These are phyloP conservation scores for Maudiozyma serrabonitensis DNA, from an alignment of 805 yeast genomes.

Conservation along the genomic window DNA sequence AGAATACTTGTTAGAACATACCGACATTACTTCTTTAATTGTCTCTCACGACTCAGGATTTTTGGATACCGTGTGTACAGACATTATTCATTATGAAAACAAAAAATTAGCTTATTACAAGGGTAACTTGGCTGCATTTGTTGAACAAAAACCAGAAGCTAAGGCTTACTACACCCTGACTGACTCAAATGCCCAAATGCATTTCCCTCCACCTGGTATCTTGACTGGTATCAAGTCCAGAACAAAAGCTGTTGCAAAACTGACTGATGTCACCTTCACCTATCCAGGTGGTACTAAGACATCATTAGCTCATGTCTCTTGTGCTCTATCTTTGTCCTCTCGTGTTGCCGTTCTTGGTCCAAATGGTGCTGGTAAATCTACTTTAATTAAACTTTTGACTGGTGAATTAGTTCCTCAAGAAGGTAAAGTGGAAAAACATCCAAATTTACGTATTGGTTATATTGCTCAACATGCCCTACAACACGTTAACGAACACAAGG, in stretches of 20 bases:
- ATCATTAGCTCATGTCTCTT: conserved; percentile 66
- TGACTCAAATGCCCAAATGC: conserved; percentile 90
- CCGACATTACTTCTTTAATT: conserved; percentile 84
- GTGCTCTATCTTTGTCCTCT: conserved; percentile 90
- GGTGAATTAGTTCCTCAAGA: conserved; percentile 80
- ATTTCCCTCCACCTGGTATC: conserved; percentile 97
- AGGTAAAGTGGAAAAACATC: conserved; percentile 95
- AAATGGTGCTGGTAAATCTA: conserved; percentile 98
- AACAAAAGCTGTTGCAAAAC: conserved; percentile 86
- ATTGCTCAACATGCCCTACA: conserved; percentile 98
- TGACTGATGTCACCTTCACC: conserved; percentile 74
- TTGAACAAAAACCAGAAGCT: conserved; percentile 88
- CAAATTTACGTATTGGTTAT: conserved; percentile 94
- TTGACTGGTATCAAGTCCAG: conserved; percentile 93
- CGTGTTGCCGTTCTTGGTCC: conserved; percentile 96
- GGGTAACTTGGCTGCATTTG: conserved; percentile 91
- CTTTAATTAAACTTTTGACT: conserved; percentile 84
- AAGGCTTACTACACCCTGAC: conserved; percentile 90
- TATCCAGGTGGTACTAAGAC: conserved; percentile 89
- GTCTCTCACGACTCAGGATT: conserved; percentile 98
- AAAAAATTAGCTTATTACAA: conserved; percentile 90
- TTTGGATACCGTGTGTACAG: conserved; percentile 91
- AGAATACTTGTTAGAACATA: conserved; percentile 72
- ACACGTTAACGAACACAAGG: conserved; percentile 95
- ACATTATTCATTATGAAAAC: conserved; percentile 91